These are phyloP conservation scores for Saccharomycopsis sp. DNA, from an alignment of 805 yeast species.

Conservation along the genomic window DNA sequence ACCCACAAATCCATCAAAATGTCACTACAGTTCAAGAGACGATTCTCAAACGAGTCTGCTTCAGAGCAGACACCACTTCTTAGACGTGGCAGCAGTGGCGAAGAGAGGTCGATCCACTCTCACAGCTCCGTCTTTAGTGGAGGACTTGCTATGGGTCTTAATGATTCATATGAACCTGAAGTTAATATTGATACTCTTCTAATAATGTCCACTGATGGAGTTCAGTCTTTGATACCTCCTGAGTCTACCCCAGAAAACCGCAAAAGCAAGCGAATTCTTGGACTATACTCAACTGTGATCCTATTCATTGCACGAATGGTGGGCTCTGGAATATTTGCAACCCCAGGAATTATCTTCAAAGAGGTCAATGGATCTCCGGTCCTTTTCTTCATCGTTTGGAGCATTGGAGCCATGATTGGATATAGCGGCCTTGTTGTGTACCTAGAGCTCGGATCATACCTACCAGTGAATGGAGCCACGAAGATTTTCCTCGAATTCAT, in stretches of 20 bases:
- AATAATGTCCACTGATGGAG: constrained; percentile 5
- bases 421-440: constrained; percentile 61
- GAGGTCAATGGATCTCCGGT: constrained; percentile 62
- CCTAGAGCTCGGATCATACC: constrained; percentile 61
- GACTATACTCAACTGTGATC: constrained; percentile 57
- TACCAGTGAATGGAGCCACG: constrained; percentile 70
- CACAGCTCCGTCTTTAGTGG: constrained; percentile 13
- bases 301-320: constrained; percentile 60
- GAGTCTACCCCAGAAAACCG: constrained; percentile 54
- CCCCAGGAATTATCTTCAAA: constrained; percentile 56
- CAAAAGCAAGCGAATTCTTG: constrained; percentile 38
- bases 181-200: constrained; percentile 13
- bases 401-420: constrained; percentile 50
- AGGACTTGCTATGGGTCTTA: constrained; percentile 6
- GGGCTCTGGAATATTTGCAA: constrained; percentile 74
- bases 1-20: constrained; percentile 14
- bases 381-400: constrained; percentile 56
- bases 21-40: neutral
- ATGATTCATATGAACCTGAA: constrained; percentile 10
- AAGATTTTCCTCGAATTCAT: constrained; percentile 66
- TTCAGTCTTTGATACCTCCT: constrained; percentile 7
- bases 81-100: neutral
- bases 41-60: neutral
- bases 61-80: neutral
- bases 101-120: neutral